A percentile compares a stretch with the other conserved stretches of the same genome.
Conservation (phyloP, 2,329 filamentous ascomycete species). For the Blastomyces gilchristii region DNA sequence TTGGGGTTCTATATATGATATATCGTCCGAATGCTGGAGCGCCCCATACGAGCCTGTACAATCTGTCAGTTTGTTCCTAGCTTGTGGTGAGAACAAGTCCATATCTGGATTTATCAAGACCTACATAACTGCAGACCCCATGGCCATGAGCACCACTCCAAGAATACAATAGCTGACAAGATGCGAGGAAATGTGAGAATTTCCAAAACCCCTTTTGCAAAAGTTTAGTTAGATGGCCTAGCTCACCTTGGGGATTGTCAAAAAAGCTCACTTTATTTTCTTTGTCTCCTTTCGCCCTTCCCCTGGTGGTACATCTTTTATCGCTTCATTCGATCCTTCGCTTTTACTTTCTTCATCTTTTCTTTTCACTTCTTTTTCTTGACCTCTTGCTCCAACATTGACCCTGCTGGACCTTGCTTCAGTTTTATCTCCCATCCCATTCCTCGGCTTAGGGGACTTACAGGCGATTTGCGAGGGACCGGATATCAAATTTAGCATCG, state of each 20-base stretch:
- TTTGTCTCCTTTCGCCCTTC: background rate
- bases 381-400: background rate
- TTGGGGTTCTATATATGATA: background rate
- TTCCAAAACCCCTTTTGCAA: constrained; percentile 6
- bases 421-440: background rate
- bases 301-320: background rate
- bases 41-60: constrained; percentile 1
- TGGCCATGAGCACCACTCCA: constrained; percentile 3
- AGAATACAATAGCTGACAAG: constrained; percentile 2
- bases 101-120: background rate
- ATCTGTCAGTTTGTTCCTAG: background rate
- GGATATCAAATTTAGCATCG: background rate
- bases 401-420: background rate
- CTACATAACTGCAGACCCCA: background rate
- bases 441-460: background rate
- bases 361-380: background rate
- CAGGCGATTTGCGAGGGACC: constrained; percentile 1
- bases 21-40: constrained; percentile 7
- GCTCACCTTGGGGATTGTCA: background rate
- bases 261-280: constrained; percentile 2
- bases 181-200: constrained; percentile 6
- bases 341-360: background rate
- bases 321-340: background rate
- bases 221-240: background rate
- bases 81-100: background rate